Conservation (phyloP, 225 moss, liverwort and hornwort species). For the Asterella californica region DNA sequence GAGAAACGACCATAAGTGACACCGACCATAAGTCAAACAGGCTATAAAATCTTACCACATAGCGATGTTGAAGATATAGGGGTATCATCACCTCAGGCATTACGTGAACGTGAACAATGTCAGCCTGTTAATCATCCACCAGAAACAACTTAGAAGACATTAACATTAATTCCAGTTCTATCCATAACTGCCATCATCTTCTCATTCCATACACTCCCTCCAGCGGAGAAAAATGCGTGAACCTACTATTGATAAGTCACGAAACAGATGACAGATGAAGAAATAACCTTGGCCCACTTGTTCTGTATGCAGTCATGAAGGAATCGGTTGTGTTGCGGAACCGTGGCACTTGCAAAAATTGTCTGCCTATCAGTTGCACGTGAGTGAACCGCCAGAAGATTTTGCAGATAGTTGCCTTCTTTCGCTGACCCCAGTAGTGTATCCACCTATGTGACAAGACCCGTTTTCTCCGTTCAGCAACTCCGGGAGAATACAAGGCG, state of each 20-base stretch:
- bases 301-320: constrained; percentile 80
- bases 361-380: constrained; percentile 78
- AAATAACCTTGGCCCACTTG: constrained; percentile 86
- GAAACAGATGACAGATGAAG: background rate
- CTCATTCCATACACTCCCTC: background rate
- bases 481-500: background rate
- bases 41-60: constrained; percentile 58
- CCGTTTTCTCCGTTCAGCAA: background rate
- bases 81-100: constrained; percentile 79
- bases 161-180: background rate
- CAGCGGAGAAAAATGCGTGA: background rate
- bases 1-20: background rate
- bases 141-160: background rate
- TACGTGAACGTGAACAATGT: constrained; percentile 74
- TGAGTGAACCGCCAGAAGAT: constrained; percentile 71
- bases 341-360: constrained; percentile 90
- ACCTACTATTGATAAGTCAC: background rate
- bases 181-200: background rate
- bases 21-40: background rate
- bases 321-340: constrained; percentile 90
- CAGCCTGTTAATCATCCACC: constrained; percentile 45
- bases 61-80: constrained; percentile 77
- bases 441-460: constrained; percentile 74
- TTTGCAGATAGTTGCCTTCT: constrained; percentile 83
- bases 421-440: constrained; percentile 89